Evolutionary conservation across 805 yeast genomes (phyloP), one percentile per base, ranked within the genome.

Genomic region (Wickerhamiella bombiphila): DNA sequence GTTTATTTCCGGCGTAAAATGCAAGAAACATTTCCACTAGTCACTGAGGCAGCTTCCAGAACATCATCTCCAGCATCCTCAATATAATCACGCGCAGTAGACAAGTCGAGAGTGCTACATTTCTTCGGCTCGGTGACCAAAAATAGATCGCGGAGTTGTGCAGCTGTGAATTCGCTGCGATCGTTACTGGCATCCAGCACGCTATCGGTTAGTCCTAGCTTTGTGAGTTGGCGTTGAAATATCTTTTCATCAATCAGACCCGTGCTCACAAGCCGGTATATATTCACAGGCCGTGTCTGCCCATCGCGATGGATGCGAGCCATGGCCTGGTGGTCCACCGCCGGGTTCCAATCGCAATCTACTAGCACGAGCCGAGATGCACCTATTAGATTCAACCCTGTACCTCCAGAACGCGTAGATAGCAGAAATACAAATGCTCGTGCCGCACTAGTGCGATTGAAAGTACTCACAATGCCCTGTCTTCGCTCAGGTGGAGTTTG

Each of bases 321-420:
- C 93, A 88, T 81, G 0, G 96, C 94, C 55, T 91, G 98, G 24
- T 80, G 56, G 52, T 91, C 98, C 9, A 77, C 68, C 0, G 95
- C 73, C 0, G 98, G 98, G 46, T 91, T 91, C 98, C 98, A 91
- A 52, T 91, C 97, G 45, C 91, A 82, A 54, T 91, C 98, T 52
- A 81, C 79, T 17, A 91, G 59, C 4, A 91, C 67, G 29, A 91
- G 59, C 20, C 97, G 60, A 0, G 93, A 81, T 0, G 93, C 98
- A 0, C 97, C 98, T 24, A 81, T 69, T 24, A 91, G 61, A 51
- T 91, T 91, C 30, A 91, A 63, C 0, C 98, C 98, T 42, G 80
- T 76, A 0, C 98, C 98, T 3, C 98, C 98, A 3, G 94, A 76
- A 55, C 85, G 82, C 0, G 95, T 79, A 3, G 94, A 81, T 9